Conservation (phyloP, 768 basidiomycete species). For the Leucocoprinus birnbaumii region DNA sequence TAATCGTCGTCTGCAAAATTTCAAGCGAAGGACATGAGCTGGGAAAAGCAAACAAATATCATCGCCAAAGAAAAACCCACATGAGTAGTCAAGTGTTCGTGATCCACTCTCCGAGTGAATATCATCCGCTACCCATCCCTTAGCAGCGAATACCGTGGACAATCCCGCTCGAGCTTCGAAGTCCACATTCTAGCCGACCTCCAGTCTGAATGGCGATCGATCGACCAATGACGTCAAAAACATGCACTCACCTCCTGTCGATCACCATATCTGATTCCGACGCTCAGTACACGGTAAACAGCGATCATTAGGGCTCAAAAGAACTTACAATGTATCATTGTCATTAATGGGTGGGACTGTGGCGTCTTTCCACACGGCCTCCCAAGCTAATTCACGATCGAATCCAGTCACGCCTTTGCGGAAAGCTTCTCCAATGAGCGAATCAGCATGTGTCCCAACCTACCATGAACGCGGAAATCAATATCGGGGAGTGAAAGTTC, state of each 20-base stretch:
- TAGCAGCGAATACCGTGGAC: constrained; percentile 53
- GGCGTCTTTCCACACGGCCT: constrained; percentile 72
- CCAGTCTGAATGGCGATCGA: too few relatives aligned
- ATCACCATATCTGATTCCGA: too few relatives aligned
- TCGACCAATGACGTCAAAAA: neutral
- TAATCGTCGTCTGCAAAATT: constrained; percentile 66
- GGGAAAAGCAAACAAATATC: too few relatives aligned
- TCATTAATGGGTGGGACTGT: constrained; percentile 60
- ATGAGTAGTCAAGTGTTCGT: constrained; percentile 76
- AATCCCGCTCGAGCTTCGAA: constrained; percentile 82
- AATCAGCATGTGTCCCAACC: constrained; percentile 80
- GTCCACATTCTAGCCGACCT: constrained; percentile 53
- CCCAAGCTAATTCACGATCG: constrained; percentile 62
- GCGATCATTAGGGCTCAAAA: too few relatives aligned
- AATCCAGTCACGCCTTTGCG: constrained; percentile 64
- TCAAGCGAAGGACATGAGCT: neutral
- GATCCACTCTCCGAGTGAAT: constrained; percentile 77
- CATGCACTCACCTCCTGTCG: constrained; percentile 54
- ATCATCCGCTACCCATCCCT: constrained; percentile 73
- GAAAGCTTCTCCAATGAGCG: constrained; percentile 67
- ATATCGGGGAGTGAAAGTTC: constrained; percentile 20
- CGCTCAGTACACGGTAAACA: too few relatives aligned
- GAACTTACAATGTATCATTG: constrained; percentile 53
- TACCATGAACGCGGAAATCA: constrained; percentile 19
- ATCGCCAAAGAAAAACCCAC: constrained; percentile 31